phyloP scores from a whole-genome alignment of 2,329 filamentous ascomycete species.

The Hymenoscyphus repandus region DNA sequence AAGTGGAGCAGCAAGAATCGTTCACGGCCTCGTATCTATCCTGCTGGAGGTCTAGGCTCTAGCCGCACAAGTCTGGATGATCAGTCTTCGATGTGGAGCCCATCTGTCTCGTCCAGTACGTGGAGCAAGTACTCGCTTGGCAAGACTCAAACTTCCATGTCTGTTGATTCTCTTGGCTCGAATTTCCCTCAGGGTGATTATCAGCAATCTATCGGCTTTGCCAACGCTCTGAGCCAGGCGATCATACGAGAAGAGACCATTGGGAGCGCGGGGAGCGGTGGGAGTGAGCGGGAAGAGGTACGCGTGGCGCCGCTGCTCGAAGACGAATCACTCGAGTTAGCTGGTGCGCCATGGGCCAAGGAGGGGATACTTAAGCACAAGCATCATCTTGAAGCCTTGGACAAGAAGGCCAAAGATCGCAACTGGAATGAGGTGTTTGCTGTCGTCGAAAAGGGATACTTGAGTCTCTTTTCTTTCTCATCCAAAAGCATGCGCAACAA shows the following conservation, averaged over 20 bases:
- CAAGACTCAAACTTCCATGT: conserved; percentile 86
- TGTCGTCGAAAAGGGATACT: conserved; percentile 88
- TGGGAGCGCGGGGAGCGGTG: conserved; percentile 38
- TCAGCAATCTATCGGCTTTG: conserved; percentile 95
- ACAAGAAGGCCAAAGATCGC: conserved; percentile 88
- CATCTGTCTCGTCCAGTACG: conserved; percentile 71
- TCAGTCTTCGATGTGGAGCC: conserved; percentile 83
- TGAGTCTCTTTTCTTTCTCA: conserved; percentile 91
- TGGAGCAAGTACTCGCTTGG: conserved; percentile 94
- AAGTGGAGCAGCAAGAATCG: conserved; percentile 83
- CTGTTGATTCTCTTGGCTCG: conserved; percentile 83
- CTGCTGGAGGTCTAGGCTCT: conserved; percentile 76
- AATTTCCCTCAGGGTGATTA: conserved; percentile 73
- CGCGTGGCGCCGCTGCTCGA: conserved; percentile 65
- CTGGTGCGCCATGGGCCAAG: conserved; percentile 96
- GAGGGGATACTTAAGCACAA: conserved; percentile 96
- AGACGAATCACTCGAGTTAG: conserved; percentile 86
- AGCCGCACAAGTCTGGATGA: conserved; percentile 95
- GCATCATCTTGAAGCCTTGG: conserved; percentile 84
- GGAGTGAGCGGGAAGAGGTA: conserved; percentile 35
- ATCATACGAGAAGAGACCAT: conserved; percentile 85
- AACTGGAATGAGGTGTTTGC: conserved; percentile 96
- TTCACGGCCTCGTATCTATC: conserved; percentile 71
- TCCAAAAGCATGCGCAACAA: conserved; percentile 71
- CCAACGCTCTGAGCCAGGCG: conserved; percentile 90